phyloP scores from a whole-genome alignment of 371 early-diverging fungal species.

The Mortierella sp. region DNA sequence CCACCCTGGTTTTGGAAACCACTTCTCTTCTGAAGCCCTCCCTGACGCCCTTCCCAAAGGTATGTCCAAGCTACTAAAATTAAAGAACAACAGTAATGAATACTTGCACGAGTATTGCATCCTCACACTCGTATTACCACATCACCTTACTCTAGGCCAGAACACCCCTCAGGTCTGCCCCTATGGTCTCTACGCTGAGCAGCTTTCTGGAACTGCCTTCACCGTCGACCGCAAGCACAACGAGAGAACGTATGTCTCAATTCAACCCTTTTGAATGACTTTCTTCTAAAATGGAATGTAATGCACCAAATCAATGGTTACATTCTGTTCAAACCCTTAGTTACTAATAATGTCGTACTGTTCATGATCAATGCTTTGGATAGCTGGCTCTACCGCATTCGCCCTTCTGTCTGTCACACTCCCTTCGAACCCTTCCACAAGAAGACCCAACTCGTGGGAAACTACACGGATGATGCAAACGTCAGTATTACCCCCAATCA shows the following conservation, averaged over 20 bases:
- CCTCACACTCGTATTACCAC: neutral
- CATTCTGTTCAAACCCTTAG: no score
- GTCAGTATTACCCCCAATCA: slow-evolving; percentile 85
- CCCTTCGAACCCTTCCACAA: slow-evolving; percentile 71
- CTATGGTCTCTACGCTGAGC: slow-evolving; percentile 94
- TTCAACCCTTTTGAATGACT: neutral
- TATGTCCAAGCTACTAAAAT: slow-evolving; percentile 20
- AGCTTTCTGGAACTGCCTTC: slow-evolving; percentile 96
- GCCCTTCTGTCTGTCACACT: slow-evolving; percentile 89
- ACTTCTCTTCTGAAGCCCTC: slow-evolving; percentile 89
- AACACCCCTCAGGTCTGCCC: slow-evolving; percentile 95
- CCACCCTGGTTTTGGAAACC: slow-evolving; percentile 83
- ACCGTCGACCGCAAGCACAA: slow-evolving; percentile 90
- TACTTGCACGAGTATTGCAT: neutral
- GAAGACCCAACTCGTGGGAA: slow-evolving; percentile 63
- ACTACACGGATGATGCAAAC: slow-evolving; percentile 65
- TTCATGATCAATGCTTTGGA: neutral
- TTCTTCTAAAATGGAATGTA: neutral
- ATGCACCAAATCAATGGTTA: slow-evolving; percentile 2
- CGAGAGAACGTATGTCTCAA: slow-evolving; percentile 77
- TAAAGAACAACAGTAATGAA: neutral
- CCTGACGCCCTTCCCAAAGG: slow-evolving; percentile 90
- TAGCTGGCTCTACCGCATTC: slow-evolving; percentile 97
- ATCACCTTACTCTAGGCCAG: slow-evolving; percentile 68
- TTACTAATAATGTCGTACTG: neutral